phyloP scores from a whole-genome alignment of 176 grass and related monocot species.

The Stipa capillata region DNA sequence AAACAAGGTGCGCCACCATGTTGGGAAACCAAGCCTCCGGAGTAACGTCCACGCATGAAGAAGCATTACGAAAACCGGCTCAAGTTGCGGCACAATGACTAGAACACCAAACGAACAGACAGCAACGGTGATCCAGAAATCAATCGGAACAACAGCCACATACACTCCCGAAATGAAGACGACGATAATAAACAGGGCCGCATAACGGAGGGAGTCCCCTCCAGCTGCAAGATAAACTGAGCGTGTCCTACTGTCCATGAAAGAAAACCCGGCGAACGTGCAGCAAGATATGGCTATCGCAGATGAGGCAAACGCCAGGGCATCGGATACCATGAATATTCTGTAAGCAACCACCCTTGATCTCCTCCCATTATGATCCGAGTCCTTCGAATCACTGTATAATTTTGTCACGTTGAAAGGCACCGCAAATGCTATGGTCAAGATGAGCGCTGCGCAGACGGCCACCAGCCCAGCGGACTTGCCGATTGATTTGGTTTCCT shows the following conservation, averaged over 20 bases:
- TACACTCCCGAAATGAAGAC: too few species aligned
- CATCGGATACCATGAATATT: neutral
- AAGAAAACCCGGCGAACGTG: neutral
- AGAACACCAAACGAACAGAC: too few species aligned
- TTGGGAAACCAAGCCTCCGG: neutral
- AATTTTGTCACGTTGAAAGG: neutral
- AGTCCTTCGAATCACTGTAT: neutral
- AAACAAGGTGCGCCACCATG: neutral
- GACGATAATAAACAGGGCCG: neutral
- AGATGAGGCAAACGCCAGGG: too few species aligned
- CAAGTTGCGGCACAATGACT: too few species aligned
- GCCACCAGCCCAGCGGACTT: neutral
- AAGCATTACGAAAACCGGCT: neutral
- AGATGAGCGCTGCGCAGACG: neutral
- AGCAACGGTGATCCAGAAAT: too few species aligned
- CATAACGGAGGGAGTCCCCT: neutral
- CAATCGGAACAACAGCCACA: neutral
- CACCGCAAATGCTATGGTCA: neutral
- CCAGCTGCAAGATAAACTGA: neutral
- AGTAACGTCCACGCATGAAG: neutral
- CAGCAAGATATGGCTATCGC: neutral
- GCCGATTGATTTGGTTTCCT: neutral
- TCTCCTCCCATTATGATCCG: neutral
- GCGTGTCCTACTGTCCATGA: neutral
- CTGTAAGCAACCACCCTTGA: neutral